A percentile compares a stretch with the other conserved stretches of the same genome.
These are phyloP conservation scores for Neurospora tetraspora DNA, from an alignment of 495 filamentous ascomycete genomes.

Conservation along the genomic window DNA sequence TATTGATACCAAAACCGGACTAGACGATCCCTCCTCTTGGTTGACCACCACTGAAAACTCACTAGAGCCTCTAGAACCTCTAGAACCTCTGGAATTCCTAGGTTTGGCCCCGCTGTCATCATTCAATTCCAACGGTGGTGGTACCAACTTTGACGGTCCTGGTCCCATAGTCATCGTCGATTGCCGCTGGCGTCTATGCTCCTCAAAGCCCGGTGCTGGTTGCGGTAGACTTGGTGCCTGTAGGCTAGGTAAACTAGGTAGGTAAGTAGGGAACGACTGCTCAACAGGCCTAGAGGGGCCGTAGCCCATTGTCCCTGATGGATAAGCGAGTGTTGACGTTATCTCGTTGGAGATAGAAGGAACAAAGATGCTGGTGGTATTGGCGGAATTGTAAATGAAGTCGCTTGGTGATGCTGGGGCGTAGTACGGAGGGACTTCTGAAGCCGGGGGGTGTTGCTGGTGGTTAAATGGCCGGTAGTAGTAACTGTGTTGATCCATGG, in stretches of 20 bases:
- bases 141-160: too few relatives aligned
- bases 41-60: too few relatives aligned
- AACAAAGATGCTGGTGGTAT: background rate
- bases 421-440: background rate
- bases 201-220: too few relatives aligned
- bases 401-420: slow-evolving; percentile 9
- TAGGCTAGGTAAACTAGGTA: background rate
- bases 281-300: background rate
- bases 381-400: slow-evolving; percentile 14
- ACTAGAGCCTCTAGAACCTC: too few relatives aligned
- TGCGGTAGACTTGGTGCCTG: background rate
- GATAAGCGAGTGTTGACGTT: too few relatives aligned
- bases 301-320: too few relatives aligned
- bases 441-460: too few relatives aligned
- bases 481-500: background rate
- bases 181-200: background rate
- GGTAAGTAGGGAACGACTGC: background rate
- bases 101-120: too few relatives aligned
- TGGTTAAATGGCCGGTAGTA: background rate
- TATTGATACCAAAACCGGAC: background rate
- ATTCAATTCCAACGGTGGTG: too few relatives aligned
- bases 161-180: background rate
- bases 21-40: background rate
- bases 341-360: too few relatives aligned
- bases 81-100: too few relatives aligned